Evolutionary conservation across 2,329 filamentous ascomycete species (phyloP).

Genomic region (Penicillium sp.): DNA sequence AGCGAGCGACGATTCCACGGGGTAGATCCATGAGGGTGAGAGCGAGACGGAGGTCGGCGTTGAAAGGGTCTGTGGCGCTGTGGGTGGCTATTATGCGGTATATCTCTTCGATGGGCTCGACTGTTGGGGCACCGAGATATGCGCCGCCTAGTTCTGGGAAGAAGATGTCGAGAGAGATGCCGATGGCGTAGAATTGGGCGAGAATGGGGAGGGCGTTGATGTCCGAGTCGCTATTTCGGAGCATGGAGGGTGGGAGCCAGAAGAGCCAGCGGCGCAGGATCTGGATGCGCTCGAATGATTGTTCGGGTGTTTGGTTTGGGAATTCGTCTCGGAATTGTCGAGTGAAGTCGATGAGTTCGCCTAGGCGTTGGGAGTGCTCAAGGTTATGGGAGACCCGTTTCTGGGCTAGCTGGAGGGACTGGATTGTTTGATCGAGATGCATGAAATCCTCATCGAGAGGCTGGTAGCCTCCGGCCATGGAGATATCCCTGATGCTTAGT

Average conservation of each 20-base stretch:
- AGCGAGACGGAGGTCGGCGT: conserved; percentile 62
- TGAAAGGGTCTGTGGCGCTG: conserved; percentile 60
- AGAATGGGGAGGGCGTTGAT: conserved; percentile 79
- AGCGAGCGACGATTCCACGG: conserved; percentile 67
- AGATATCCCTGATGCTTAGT: conserved; percentile 36
- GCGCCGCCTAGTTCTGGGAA: conserved; percentile 89
- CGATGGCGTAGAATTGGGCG: conserved; percentile 87
- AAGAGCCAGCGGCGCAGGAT: conserved; percentile 90
- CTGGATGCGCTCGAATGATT: conserved; percentile 88
- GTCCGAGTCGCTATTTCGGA: conserved; percentile 75
- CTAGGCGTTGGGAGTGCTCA: conserved; percentile 68
- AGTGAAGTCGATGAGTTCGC: conserved; percentile 71
- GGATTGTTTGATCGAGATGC: conserved; percentile 66
- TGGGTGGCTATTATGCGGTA: conserved; percentile 71
- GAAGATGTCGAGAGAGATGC: conserved; percentile 82
- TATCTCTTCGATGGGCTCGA: conserved; percentile 84
- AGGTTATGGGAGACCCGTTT: conserved; percentile 67
- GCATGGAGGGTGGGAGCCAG: conserved; percentile 84
- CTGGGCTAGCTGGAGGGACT: conserved; percentile 61
- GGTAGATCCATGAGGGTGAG: conserved; percentile 72
- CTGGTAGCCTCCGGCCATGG: conserved; percentile 35
- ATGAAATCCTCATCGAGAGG: conserved; percentile 66
- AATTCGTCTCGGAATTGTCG: conserved; percentile 71
- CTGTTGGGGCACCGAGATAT: conserved; percentile 79
- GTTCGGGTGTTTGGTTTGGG: conserved; percentile 69